phyloP scores from a whole-genome alignment of 2,329 filamentous ascomycete species.

The Exserohilum turcica region DNA sequence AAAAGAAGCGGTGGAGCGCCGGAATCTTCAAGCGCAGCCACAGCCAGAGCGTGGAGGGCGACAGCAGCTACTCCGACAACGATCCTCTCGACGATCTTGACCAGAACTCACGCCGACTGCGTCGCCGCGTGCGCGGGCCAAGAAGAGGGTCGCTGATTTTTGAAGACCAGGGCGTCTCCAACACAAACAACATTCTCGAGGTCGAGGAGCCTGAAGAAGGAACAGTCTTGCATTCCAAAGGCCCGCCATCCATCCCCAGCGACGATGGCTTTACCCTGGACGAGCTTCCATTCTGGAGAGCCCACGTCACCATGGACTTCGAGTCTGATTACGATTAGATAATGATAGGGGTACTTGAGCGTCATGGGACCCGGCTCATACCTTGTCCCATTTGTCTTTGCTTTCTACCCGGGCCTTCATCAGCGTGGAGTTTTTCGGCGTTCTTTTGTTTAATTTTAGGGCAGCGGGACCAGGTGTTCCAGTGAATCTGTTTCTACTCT shows the following conservation, averaged over 20 bases:
- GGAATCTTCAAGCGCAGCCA: conserved; percentile 54
- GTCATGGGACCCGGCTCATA: background rate
- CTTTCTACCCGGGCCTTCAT: background rate
- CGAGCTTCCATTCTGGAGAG: conserved; percentile 47
- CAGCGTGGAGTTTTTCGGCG: conserved; percentile 7
- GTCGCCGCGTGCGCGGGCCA: conserved; percentile 48
- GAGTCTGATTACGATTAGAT: conserved; percentile 32
- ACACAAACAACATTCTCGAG: conserved; percentile 45
- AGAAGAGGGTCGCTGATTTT: conserved; percentile 46
- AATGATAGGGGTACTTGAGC: background rate
- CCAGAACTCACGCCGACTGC: conserved; percentile 48
- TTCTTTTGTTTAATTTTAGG: conserved; percentile 1
- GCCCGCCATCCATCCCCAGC: conserved; percentile 46
- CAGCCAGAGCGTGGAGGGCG: conserved; percentile 53
- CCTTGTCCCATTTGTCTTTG: background rate
- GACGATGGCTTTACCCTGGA: conserved; percentile 48
- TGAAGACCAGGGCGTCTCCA: conserved; percentile 47
- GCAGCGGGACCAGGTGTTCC: conserved; percentile 1
- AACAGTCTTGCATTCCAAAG: conserved; percentile 35
- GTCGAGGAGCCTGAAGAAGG: conserved; percentile 46
- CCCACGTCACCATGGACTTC: conserved; percentile 35
- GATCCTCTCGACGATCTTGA: conserved; percentile 50
- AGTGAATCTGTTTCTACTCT: conserved; percentile 10
- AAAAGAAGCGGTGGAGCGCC: conserved; percentile 51
- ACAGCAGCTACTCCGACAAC: conserved; percentile 50